Base-by-base conservation (phyloP, 2,329 filamentous ascomycete genomes). In the Fusarium solani-melongenae region DNA sequence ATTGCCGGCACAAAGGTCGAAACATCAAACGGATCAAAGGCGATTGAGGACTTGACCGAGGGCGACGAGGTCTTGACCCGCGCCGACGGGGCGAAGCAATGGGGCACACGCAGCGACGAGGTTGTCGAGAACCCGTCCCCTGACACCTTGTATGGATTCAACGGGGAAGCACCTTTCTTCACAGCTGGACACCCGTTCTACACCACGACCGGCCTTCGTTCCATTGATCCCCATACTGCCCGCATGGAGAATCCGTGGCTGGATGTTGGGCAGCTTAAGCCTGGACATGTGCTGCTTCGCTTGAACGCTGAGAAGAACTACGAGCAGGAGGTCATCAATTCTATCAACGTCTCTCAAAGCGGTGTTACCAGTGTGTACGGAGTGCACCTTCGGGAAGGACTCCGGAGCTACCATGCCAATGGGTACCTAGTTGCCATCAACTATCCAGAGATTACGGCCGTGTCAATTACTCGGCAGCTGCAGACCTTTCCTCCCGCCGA, bases 361-460 rank as follows among this genome's bases (percentile, higher is more conserved):
- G 12, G 22, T 22, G 20, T 22, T 44, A 4, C 11, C 39, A 44
- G 12, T 44, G 62, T 69, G 6, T 62, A 69, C 14, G 57, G 66
- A 8, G 29, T 69, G 3, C 62, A 69, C 17, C 20, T 69, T 1
- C 46, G 62, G 5, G 62, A 69, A n/a, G 66, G 66, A 9, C 33
- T 38, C 5, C 27, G 62, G 24, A 69, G 62, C 44, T 69, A 69
- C 11, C 62, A 68, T 27, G 66, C 62, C 2, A 56, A 68, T 27
- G 66, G 66, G 4, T 66, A 68, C n/a, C 55, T 68, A n/a, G 66
- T 68, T 0, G 15, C 55, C 3, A 22, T 68, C 22, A 68, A 68
- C 33, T 68, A 68, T 29, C 66, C 66, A 4, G 66, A 68, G 56
- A 65, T 68, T 7, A 66, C 64, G 15, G 46, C 46, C 24, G 27